A percentile compares a stretch with the other conserved stretches of the same genome.
Conservation (phyloP, 495 filamentous ascomycete species). For the Mytilinidion resinicola region DNA sequence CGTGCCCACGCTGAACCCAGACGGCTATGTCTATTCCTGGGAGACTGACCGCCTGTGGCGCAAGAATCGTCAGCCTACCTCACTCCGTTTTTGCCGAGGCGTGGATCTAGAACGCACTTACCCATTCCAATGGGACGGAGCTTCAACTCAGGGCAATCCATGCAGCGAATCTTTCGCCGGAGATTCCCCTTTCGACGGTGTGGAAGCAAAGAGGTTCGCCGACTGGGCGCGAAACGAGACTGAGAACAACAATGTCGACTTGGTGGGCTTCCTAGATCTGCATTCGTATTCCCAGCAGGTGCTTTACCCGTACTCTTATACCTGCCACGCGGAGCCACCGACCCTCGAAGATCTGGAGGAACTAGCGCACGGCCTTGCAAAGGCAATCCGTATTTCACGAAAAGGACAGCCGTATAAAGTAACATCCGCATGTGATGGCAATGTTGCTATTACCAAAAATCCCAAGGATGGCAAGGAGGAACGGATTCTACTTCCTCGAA, state of each 20-base stretch:
- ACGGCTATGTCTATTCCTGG: constrained; percentile 94
- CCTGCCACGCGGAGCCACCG: constrained; percentile 68
- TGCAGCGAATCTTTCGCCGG: constrained; percentile 92
- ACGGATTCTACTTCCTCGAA: constrained; percentile 38
- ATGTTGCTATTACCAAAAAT: constrained; percentile 39
- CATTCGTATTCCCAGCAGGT: constrained; percentile 97
- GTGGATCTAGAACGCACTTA: constrained; percentile 85
- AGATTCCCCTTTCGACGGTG: constrained; percentile 71
- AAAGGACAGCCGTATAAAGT: constrained; percentile 68
- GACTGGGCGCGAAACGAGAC: constrained; percentile 85
- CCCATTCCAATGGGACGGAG: constrained; percentile 70
- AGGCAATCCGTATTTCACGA: constrained; percentile 72
- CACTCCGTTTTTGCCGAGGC: constrained; percentile 74
- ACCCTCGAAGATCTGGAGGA: constrained; percentile 88
- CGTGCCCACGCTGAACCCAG: constrained; percentile 83
- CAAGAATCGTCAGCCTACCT: constrained; percentile 85
- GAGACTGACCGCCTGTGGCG: constrained; percentile 88
- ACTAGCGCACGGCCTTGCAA: constrained; percentile 80
- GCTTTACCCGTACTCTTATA: constrained; percentile 85
- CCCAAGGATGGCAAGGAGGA: constrained; percentile 18
- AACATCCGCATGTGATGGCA: constrained; percentile 82
- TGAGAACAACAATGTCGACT: constrained; percentile 57
- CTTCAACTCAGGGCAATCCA: constrained; percentile 62
- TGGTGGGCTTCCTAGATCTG: constrained; percentile 81
- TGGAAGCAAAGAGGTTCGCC: constrained; percentile 69